Evolutionary conservation across 2,329 filamentous ascomycete genomes (phyloP).

Genomic region (Rachicladosporium sp.): DNA sequence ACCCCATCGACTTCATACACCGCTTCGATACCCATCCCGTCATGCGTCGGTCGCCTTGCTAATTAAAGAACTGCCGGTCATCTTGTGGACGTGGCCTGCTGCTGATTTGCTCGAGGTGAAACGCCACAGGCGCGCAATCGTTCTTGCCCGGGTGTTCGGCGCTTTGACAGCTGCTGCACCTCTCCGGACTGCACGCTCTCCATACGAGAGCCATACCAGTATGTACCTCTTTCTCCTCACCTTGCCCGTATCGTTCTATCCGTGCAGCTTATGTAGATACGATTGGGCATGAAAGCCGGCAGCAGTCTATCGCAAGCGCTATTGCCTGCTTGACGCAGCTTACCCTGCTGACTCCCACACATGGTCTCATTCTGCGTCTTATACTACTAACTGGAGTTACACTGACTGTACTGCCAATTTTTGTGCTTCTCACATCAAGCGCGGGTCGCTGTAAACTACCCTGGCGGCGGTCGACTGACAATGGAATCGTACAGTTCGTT

Average conservation of each 20-base stretch:
- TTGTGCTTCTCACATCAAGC: constrained; percentile 3
- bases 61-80: constrained; percentile 15
- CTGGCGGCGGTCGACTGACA: constrained; percentile 5
- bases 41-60: constrained; percentile 19
- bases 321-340: constrained; percentile 10
- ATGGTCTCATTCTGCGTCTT: constrained; percentile 1
- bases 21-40: too few relatives aligned
- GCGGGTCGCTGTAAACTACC: constrained; percentile 3
- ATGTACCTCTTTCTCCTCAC: constrained; percentile 15
- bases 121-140: constrained; percentile 14
- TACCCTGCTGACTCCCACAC: constrained; percentile 3
- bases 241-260: constrained; percentile 7
- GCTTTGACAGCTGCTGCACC: constrained; percentile 22
- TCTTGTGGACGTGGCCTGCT: constrained; percentile 6
- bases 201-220: constrained; percentile 21
- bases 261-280: constrained; percentile 7
- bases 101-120: constrained; percentile 9
- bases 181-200: constrained; percentile 20
- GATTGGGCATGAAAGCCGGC: constrained; percentile 6
- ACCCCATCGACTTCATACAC: too few relatives aligned
- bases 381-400: neutral
- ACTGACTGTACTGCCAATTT: constrained; percentile 1
- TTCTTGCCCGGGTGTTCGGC: constrained; percentile 17
- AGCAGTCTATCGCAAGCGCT: constrained; percentile 13
- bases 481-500: constrained; percentile 16